Base-by-base conservation (phyloP, 2,329 filamentous ascomycete species). In the Basipetospora chlamydospora region DNA sequence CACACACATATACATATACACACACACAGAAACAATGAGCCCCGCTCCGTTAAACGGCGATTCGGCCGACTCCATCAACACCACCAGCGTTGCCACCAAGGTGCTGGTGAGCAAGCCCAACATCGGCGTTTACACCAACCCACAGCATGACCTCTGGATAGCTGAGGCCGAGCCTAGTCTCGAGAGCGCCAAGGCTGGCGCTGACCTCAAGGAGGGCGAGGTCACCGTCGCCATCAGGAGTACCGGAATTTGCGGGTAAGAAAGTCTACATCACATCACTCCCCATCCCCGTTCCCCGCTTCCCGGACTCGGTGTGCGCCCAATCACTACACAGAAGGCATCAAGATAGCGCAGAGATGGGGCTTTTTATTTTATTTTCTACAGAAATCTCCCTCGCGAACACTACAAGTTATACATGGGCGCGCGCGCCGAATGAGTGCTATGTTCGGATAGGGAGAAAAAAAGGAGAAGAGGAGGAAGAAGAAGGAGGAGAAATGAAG, bases 101-200 rank as follows among this genome's bases (percentile, higher is more conserved):
- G 38, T 22, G 26, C 26, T 35, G 30, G 38, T 36, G 18, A 40
- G 70, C 40, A 90, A 92, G 69, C 63, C 82, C 40, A 96, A 96
- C 62, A 92, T 96, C 54, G 88, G 86, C 48, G 86, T 96, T 46
- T 96, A 81, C 68, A 96, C 88, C 36, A 94, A 96, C 63, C 85
- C 88, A 13, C 73, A 75, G 40, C 88, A 96, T 56, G 82, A 94
- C 42, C 67, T 96, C 37, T 96, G 87, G 84, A 74, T 95, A 42
- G 80, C 70, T 39, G 77, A 84, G 45, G 77, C 87, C 10, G 67
- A 74, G 47, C 88, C 88, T 4, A 77, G 72, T 30, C 60, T 84
- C 18, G 81, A 92, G 54, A 76, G 76, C 43, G 77, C 92, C 39
- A 64, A 77, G 44, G 70, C 71, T 22, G 80, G 74, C 32, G 61